Base-by-base conservation (phyloP, 2,329 filamentous ascomycete species). In the Metarhizium brunneum region DNA sequence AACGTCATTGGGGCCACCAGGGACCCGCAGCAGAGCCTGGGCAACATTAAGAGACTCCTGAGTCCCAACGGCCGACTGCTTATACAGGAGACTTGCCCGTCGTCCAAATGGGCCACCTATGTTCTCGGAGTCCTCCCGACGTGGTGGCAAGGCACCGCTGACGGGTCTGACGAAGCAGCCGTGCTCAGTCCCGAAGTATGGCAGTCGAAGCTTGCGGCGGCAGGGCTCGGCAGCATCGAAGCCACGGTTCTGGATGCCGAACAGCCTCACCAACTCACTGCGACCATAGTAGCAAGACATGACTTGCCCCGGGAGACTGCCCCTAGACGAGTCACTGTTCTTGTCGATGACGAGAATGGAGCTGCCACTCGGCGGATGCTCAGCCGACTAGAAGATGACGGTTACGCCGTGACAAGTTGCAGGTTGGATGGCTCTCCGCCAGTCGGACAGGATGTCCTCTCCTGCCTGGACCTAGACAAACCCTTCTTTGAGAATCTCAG, bases 61-160 rank as follows among this genome's bases (percentile, higher is more conserved):
- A 43, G 49, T 3, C 47, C 57, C 8, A 45, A 43, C 4, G 57
- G 57, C 14, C 48, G 49, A 2, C 36, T 58, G 8, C 47, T 49
- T 18, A n/a, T 58, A 1, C 25, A 25, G 25, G 25, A 25, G 25
- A 25, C 25, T 25, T 25, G 25, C 25, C 25, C 25, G 3, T 25
- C 18, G 43, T 43, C 40, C n/a, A 20, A 6, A n/a, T 50, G 48
- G 48, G 13, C 8, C 25, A 38, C 35, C 25, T 65, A 60, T 42
- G 60, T 69, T 29, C 58, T 65, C 40, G 67, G 69, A 0, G 51
- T 59, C 2, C 58, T 69, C 3, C 57, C 64, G 0, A 66, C 64
- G 2, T 73, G 71, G 71, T 73, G 71, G 71, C 58, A 68, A 0
- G 69, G 69, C 2, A 58, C 55, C 5, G 59, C 61, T 1, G 66